These are phyloP conservation scores for Arctostaphylos glauca DNA, from an alignment of 148 eudicot genomes.

Conservation along the genomic window DNA sequence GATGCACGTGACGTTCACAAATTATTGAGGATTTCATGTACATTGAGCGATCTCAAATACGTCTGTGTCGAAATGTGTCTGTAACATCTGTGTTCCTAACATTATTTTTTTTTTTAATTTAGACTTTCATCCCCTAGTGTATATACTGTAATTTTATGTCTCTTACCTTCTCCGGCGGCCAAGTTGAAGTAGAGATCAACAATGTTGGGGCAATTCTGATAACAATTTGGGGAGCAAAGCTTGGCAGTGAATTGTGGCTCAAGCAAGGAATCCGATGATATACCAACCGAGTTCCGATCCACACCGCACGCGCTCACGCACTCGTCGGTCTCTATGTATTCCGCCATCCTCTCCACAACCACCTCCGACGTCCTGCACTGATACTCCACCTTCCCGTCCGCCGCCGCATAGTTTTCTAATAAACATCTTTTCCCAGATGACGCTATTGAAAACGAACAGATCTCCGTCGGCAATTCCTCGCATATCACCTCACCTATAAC, in stretches of 20 bases:
- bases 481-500: conserved; percentile 59
- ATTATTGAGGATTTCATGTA: too few species aligned
- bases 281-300: conserved; percentile 60
- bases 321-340: conserved; percentile 59
- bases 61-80: too few species aligned
- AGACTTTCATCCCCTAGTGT: too few species aligned
- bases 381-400: conserved; percentile 38
- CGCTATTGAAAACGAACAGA: conserved; percentile 64
- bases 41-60: too few species aligned
- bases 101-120: too few species aligned
- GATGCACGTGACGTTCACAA: too few species aligned
- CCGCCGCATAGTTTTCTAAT: conserved; percentile 46
- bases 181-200: conserved; percentile 78
- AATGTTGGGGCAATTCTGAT: conserved; percentile 69
- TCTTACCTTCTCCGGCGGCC: conserved; percentile 82
- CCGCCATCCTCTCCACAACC: conserved; percentile 59
- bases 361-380: conserved; percentile 78
- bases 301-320: conserved; percentile 71
- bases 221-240: conserved; percentile 69
- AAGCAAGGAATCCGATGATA: conserved; percentile 66
- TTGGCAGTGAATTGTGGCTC: conserved; percentile 49
- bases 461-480: conserved; percentile 53
- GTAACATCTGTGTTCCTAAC: too few species aligned
- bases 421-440: conserved; percentile 75
- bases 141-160: too few species aligned